phyloP scores from a whole-genome alignment of 2,329 filamentous ascomycete genomes.

The Neocucurbitaria cava region DNA sequence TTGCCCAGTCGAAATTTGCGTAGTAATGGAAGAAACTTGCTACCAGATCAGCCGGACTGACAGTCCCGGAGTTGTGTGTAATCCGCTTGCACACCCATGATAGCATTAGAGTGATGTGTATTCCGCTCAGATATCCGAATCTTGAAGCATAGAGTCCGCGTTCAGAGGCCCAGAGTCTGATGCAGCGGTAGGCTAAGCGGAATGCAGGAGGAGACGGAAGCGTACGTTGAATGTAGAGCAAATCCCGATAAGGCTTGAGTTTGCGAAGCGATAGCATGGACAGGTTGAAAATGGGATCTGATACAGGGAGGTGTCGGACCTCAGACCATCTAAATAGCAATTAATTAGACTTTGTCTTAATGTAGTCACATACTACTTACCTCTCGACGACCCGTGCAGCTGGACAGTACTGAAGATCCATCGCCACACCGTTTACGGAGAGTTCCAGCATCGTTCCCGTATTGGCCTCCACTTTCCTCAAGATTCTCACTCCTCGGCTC shows the following conservation, averaged over 20 bases:
- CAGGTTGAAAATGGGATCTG: constrained; percentile 63
- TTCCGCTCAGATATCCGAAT: constrained; percentile 70
- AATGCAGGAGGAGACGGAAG: constrained; percentile 67
- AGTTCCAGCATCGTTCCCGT: constrained; percentile 71
- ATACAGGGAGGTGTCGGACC: constrained; percentile 53
- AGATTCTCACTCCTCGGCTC: constrained; percentile 55
- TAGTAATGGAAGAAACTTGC: constrained; percentile 70
- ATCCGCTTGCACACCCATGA: constrained; percentile 64
- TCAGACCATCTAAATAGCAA: constrained; percentile 47
- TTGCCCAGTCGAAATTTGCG: constrained; percentile 65
- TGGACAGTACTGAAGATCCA: constrained; percentile 72
- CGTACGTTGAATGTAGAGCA: constrained; percentile 66
- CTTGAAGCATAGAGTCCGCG: constrained; percentile 70
- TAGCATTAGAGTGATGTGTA: constrained; percentile 69
- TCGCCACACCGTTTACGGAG: constrained; percentile 62
- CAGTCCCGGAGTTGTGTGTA: constrained; percentile 27
- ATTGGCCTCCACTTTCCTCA: constrained; percentile 65
- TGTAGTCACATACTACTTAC: constrained; percentile 27
- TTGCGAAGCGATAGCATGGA: constrained; percentile 65
- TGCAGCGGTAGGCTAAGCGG: constrained; percentile 63
- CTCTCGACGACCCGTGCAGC: constrained; percentile 63
- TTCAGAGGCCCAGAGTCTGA: constrained; percentile 68
- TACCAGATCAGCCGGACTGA: constrained; percentile 61
- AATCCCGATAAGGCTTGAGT: constrained; percentile 69
- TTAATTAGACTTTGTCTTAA: constrained; percentile 8